Evolutionary conservation across 495 filamentous ascomycete genomes (phyloP), one percentile per base, ranked within the genome.

Genomic region (Xylaria palmicola): DNA sequence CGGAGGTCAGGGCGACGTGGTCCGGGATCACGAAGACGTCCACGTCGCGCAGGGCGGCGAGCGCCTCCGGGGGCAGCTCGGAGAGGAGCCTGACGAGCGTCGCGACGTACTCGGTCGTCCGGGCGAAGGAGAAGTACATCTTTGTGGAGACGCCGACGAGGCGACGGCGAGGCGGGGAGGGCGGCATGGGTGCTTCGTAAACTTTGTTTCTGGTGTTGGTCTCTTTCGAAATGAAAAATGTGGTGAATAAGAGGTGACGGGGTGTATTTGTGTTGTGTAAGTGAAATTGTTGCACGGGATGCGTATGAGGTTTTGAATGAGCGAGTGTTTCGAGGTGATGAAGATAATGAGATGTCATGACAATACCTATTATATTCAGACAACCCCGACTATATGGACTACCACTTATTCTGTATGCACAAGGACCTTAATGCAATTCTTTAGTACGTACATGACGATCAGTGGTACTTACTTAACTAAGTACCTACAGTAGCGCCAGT

Each of bases 61-160:
- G 59, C 10, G 66, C 59, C 24, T 77, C 37, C 12, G 66, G 73
- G 75, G 60, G 72, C 58, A 68, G 74, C 72, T 43, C 64, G 40
- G 66, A 53, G 17, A 74, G 58, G 54, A 79, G 80, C 48, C 78
- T 66, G 20, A 87, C 77, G 39, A 92, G 75, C 56, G 76, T 74
- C 43, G 75, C 68, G 60, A 88, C 75, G 77, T 91, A 95, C 45
- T 75, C 64, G 54, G 77, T 75, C 13, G 91, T 92, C 56, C 77
- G 76, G 19, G 82, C 72, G 20, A 86, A 81, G 74, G 83, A 83
- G 73, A 93, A 93, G 80, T 93, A 93, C 85, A 92, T 90, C 70
- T 95, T 93, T 22, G 90, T 82, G 54, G 86, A 90, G 71, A 93
- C 86, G 69, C 90, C 88, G 51, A 95, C 81, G 53, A 93, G 79